Conservation (phyloP, 371 early-diverging fungal genomes). For the Mortierella sp. region DNA sequence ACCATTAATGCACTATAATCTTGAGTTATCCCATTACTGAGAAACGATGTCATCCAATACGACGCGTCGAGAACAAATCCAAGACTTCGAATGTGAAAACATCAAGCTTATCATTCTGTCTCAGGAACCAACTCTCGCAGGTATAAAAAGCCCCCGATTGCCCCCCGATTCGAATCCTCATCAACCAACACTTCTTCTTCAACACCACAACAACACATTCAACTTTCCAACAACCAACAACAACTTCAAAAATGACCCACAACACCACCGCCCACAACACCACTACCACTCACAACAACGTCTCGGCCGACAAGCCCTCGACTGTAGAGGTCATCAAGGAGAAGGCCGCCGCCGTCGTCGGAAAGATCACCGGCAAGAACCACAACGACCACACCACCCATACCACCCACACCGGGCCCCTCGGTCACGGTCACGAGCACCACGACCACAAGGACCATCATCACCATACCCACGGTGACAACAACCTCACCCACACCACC, state of each 20-base stretch:
- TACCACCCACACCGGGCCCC: neutral
- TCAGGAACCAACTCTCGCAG: neutral
- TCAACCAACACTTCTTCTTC: neutral
- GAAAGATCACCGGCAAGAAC: constrained; percentile 42
- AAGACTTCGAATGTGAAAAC: neutral
- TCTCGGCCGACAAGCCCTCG: constrained; percentile 39
- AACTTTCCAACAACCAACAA: constrained; percentile 3
- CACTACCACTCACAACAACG: constrained; percentile 18
- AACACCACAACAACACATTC: neutral
- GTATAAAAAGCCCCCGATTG: neutral
- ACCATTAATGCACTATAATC: neutral
- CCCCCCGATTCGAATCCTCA: neutral
- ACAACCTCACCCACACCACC: neutral
- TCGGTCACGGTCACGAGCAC: constrained; percentile 4
- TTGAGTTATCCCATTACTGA: neutral
- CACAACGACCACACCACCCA: constrained; percentile 4
- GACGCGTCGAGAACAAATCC: constrained; percentile 3
- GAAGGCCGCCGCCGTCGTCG: constrained; percentile 60
- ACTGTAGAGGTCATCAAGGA: constrained; percentile 61
- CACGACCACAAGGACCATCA: constrained; percentile 1
- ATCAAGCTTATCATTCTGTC: neutral
- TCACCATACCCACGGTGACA: neutral
- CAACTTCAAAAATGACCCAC: constrained; percentile 1
- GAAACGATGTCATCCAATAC: neutral
- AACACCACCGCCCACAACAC: constrained; percentile 19